Evolutionary conservation across 2,329 filamentous ascomycete species (phyloP).

Genomic region (Ascosphaera apis): DNA sequence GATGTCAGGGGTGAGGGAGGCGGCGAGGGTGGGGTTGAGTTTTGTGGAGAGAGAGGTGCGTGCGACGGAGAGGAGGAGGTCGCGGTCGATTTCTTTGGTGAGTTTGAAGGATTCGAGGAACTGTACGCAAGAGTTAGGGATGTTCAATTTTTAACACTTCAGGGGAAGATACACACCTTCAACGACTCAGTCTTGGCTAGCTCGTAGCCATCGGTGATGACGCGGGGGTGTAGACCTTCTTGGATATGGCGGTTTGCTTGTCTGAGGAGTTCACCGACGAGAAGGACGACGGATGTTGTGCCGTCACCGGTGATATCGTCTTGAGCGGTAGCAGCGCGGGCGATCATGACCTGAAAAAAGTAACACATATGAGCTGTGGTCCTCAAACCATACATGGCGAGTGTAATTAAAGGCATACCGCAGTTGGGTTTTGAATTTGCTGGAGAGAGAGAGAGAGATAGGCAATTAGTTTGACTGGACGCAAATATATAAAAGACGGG

Average conservation of each 20-base stretch:
- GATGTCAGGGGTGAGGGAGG: conserved; percentile 80
- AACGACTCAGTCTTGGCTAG: conserved; percentile 83
- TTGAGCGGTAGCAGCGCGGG: conserved; percentile 74
- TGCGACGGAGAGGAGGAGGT: conserved; percentile 79
- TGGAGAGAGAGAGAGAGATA: too few relatives aligned
- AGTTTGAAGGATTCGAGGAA: conserved; percentile 94
- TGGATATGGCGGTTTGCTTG: conserved; percentile 91
- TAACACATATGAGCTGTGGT: too few relatives aligned
- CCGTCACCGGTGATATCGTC: conserved; percentile 97
- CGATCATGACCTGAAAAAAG: conserved; percentile 36
- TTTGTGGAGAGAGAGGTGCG: conserved; percentile 90
- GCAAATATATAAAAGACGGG: conserved; percentile 1
- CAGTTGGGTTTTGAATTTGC: conserved; percentile 97
- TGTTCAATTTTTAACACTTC: background rate
- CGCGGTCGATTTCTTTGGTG: conserved; percentile 65
- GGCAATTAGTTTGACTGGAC: conserved; percentile 11
- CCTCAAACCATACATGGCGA: too few relatives aligned
- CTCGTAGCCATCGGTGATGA: conserved; percentile 95
- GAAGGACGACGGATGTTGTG: conserved; percentile 82
- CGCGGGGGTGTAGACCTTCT: conserved; percentile 87
- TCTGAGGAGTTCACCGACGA: conserved; percentile 93
- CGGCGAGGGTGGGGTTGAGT: conserved; percentile 67
- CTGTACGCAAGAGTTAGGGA: conserved; percentile 19
- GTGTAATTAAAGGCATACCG: conserved; percentile 40
- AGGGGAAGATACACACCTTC: conserved; percentile 32